phyloP scores from a whole-genome alignment of 495 filamentous ascomycete genomes.

The Penicillium nucicola region DNA sequence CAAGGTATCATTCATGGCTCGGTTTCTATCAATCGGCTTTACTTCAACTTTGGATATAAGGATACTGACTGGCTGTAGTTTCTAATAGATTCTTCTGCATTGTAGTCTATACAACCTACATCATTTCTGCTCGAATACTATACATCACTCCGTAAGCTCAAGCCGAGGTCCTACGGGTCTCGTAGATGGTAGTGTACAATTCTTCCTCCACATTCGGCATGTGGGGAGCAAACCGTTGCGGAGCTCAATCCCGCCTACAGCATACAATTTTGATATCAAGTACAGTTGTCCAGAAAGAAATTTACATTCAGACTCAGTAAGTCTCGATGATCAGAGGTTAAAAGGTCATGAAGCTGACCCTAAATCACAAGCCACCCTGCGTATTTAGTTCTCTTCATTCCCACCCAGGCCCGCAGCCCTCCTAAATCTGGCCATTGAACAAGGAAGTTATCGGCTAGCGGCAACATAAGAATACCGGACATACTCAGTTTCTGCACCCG shows the following conservation, averaged over 20 bases:
- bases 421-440: conserved; percentile 70
- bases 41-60: too few species aligned
- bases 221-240: conserved; percentile 7
- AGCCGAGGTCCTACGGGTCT: too few species aligned
- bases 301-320: not conserved
- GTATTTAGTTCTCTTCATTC: conserved; percentile 43
- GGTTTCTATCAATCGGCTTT: too few species aligned
- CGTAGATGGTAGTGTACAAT: not conserved
- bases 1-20: too few species aligned
- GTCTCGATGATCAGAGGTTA: too few species aligned
- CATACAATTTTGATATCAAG: not conserved
- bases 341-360: not conserved
- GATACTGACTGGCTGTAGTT: too few species aligned
- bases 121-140: too few species aligned
- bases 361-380: conserved; percentile 44
- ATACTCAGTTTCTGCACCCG: conserved; percentile 75
- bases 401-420: conserved; percentile 39
- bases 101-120: too few species aligned
- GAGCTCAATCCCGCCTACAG: not conserved
- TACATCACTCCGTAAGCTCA: too few species aligned
- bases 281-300: not conserved
- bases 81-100: too few species aligned
- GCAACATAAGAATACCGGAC: conserved; percentile 68
- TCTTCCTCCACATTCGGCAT: conserved; percentile 8
- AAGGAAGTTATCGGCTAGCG: conserved; percentile 64